A percentile compares a stretch with the other conserved stretches of the same genome.
These are phyloP conservation scores for Bremia lactucae DNA, from an alignment of 352 stramenopile genomes.

Conservation along the genomic window DNA sequence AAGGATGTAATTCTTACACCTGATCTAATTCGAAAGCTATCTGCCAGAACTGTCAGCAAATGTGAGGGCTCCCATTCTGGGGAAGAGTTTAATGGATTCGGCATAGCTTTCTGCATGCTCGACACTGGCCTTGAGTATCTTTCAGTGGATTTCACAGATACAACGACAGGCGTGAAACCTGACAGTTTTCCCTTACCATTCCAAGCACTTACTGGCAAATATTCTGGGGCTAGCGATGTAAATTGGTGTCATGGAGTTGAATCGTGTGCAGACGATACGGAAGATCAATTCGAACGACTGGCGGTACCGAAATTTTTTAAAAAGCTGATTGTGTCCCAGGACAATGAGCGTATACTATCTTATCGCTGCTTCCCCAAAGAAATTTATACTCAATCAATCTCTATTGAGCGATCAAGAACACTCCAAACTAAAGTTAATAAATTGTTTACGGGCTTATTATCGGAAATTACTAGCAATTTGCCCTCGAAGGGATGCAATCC, in stretches of 20 bases:
- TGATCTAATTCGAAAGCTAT: conserved; percentile 32
- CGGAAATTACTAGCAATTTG: conserved; percentile 28
- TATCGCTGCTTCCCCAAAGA: conserved; percentile 3
- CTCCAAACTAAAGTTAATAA: conserved; percentile 21
- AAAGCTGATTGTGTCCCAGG: conserved; percentile 9
- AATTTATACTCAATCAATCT: conserved; percentile 24
- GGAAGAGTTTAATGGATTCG: conserved; percentile 40
- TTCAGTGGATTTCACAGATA: conserved; percentile 16
- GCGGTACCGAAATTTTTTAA: conserved; percentile 17
- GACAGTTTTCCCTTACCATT: conserved; percentile 11
- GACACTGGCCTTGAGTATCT: conserved; percentile 19
- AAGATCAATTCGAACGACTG: conserved; percentile 27
- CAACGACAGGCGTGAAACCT: conserved; percentile 12
- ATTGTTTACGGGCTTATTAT: conserved; percentile 30
- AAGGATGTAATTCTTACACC: conserved; percentile 14
- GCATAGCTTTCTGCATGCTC: conserved; percentile 37
- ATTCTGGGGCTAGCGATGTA: not conserved
- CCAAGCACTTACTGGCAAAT: conserved; percentile 7
- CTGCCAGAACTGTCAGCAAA: conserved; percentile 15
- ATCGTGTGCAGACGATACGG: conserved; percentile 8
- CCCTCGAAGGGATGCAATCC: conserved; percentile 15
- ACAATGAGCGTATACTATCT: conserved; percentile 12
- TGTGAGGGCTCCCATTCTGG: conserved; percentile 7
- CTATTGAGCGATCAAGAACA: conserved; percentile 9
- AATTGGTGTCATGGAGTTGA: conserved; percentile 11